Evolutionary conservation across 1,284 basidiomycete genomes (phyloP).

Genomic region (Serendipita sp.): DNA sequence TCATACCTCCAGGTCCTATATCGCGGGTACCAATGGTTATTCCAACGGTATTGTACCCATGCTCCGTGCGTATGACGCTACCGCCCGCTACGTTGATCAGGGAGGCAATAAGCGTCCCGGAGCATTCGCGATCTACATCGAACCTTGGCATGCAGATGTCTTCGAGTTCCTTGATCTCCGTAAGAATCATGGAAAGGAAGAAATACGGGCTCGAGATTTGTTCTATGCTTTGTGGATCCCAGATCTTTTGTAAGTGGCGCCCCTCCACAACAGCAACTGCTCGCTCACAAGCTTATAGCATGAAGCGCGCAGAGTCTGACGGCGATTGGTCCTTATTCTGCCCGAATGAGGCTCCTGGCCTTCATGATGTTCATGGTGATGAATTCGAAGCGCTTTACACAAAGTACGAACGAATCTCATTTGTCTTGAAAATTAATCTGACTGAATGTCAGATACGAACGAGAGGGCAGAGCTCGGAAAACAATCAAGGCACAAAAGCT

Average conservation of each 20-base stretch:
- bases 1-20: conserved; percentile 48
- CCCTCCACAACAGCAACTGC: not conserved
- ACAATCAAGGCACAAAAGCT: conserved; percentile 92
- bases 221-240: conserved; percentile 99
- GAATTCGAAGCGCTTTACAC: conserved; percentile 88
- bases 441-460: conserved; percentile 31
- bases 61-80: conserved; percentile 97
- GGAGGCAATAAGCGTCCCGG: conserved; percentile 99
- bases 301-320: conserved; percentile 83
- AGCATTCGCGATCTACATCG: conserved; percentile 94
- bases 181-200: conserved; percentile 99
- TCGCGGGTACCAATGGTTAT: conserved; percentile 92
- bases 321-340: conserved; percentile 96
- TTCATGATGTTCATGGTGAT: conserved; percentile 82
- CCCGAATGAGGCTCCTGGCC: conserved; percentile 86
- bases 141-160: conserved; percentile 96
- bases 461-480: conserved; percentile 78
- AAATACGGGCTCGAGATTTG: conserved; percentile 89
- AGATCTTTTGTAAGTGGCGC: conserved; percentile 73
- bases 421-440: no score
- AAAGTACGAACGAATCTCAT: conserved; percentile 35
- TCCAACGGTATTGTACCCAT: conserved; percentile 99
- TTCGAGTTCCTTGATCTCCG: conserved; percentile 97
- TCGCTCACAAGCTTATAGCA: conserved; percentile 31
- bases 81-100: conserved; percentile 97